phyloP scores from a whole-genome alignment of 192 early-diverging fungal species.

The Mortierella claussenii region DNA sequence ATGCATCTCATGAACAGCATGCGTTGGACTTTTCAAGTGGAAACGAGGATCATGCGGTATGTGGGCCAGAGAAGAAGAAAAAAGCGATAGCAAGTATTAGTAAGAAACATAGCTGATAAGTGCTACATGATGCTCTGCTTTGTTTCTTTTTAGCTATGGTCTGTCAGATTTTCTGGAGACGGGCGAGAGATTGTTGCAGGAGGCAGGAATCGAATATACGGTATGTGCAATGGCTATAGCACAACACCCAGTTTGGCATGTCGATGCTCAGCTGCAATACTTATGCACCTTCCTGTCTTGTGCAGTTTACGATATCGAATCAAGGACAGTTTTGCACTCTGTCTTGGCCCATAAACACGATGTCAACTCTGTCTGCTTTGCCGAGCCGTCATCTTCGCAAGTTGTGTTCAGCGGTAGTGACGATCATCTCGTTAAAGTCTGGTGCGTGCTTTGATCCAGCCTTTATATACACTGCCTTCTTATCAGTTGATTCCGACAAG shows the following conservation, averaged over 20 bases:
- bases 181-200: slow-evolving; percentile 73
- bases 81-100: too few relatives aligned
- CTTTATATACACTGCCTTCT: too few relatives aligned
- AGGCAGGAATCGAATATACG: slow-evolving; percentile 44
- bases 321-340: slow-evolving; percentile 57
- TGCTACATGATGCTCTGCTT: too few relatives aligned
- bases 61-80: background rate
- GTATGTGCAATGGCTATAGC: background rate
- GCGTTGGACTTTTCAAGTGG: slow-evolving; percentile 53
- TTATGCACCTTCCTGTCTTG: too few relatives aligned
- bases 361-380: slow-evolving; percentile 74
- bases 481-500: too few relatives aligned
- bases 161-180: slow-evolving; percentile 69
- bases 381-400: slow-evolving; percentile 60
- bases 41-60: slow-evolving; percentile 26
- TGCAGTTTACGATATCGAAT: slow-evolving; percentile 69
- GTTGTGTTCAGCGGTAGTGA: slow-evolving; percentile 73
- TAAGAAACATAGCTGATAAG: too few relatives aligned
- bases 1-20: slow-evolving; percentile 42
- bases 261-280: too few relatives aligned
- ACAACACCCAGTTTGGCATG: too few relatives aligned
- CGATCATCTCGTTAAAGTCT: slow-evolving; percentile 67
- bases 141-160: slow-evolving; percentile 61
- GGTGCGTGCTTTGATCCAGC: too few relatives aligned
- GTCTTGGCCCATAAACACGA: slow-evolving; percentile 69